These are phyloP conservation scores for Alternaria novae-zelandiae DNA, from an alignment of 2,329 filamentous ascomycete genomes.

Conservation along the genomic window DNA sequence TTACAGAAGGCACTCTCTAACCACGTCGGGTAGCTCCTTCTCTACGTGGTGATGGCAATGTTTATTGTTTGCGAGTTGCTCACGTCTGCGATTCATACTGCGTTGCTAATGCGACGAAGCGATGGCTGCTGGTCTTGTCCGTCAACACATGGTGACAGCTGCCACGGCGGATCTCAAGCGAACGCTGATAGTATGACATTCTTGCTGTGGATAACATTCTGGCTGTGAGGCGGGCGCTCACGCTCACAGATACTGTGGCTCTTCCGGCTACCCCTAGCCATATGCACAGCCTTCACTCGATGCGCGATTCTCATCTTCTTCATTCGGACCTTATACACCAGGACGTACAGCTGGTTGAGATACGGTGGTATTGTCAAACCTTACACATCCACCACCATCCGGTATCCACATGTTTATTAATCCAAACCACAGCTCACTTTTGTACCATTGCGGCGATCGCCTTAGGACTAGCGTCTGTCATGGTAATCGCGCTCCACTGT, in stretches of 20 bases:
- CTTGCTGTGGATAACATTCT: too few relatives aligned
- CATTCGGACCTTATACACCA: constrained; percentile 32
- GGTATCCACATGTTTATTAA: constrained; percentile 14
- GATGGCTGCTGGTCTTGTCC: constrained; percentile 22
- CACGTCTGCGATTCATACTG: background rate
- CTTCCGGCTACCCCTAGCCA: constrained; percentile 25
- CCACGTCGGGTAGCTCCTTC: constrained; percentile 13
- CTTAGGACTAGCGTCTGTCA: constrained; percentile 12
- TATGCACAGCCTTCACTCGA: constrained; percentile 24
- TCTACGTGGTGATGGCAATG: constrained; percentile 22
- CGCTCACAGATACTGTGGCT: constrained; percentile 29
- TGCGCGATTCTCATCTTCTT: constrained; percentile 36
- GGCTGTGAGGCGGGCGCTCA: constrained; percentile 5
- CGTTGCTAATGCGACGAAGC: constrained; percentile 19
- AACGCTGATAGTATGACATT: constrained; percentile 21
- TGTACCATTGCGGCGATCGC: constrained; percentile 19
- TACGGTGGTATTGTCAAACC: constrained; percentile 21
- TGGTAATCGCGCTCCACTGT: constrained; percentile 26
- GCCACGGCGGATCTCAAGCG: constrained; percentile 11
- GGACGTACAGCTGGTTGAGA: constrained; percentile 25
- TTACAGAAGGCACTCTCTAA: background rate
- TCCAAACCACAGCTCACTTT: constrained; percentile 19
- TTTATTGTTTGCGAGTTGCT: constrained; percentile 23
- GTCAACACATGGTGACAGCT: constrained; percentile 11
- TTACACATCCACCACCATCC: background rate